Base-by-base conservation (phyloP, 1,284 basidiomycete species). In the Apiotrichum porosum region DNA sequence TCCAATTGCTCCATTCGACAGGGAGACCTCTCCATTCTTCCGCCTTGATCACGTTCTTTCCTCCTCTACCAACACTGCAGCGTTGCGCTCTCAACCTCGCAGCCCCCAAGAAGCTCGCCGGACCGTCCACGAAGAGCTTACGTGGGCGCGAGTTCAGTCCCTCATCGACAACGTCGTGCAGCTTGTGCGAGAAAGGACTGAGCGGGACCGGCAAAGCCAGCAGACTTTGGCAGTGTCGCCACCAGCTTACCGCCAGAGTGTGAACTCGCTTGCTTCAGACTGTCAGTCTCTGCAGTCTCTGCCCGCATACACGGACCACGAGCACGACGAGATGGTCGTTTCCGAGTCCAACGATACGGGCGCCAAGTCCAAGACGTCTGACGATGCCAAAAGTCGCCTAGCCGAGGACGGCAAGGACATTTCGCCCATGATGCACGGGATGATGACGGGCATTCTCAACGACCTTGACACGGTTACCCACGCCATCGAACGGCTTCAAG, bases 401-500 rank as follows among this genome's bases (percentile, higher is more conserved):
- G 32, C 24, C 31, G 41, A 34, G 31, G 41, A 42, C 15, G 18
- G 8, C 14, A 49, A 46, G 35, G 23, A 15, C 33, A 10, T 30
- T 14, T 2, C 39, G 33, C n/a, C n/a, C n/a, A 22, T 9, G 40
- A 28, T 33, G 43, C 24, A 37, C 33, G 32, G 32, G 32, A 32
- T 26, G 23, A 34, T 51, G 42, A 33, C 18, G 36, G 26, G 40
- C 4, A 42, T 45, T 9, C 42, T 44, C 33, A 49, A 43, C 65
- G 91, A 94, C 62, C 75, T 94, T 18, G 89, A 93, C 58, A 78
- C 80, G 6, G 82, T 94, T 34, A 82, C 86, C 0, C 79, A 81
- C 64, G 89, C 90, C 18, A 92, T 95, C 56, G 90, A 92, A 63
- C 78, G 89, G 22, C 73, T 94, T 10, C 88, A 91, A 66, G 68